Evolutionary conservation across 1,284 basidiomycete species (phyloP), one percentile per base, ranked within the genome.

Genomic region (Leccinum pachyderme): DNA sequence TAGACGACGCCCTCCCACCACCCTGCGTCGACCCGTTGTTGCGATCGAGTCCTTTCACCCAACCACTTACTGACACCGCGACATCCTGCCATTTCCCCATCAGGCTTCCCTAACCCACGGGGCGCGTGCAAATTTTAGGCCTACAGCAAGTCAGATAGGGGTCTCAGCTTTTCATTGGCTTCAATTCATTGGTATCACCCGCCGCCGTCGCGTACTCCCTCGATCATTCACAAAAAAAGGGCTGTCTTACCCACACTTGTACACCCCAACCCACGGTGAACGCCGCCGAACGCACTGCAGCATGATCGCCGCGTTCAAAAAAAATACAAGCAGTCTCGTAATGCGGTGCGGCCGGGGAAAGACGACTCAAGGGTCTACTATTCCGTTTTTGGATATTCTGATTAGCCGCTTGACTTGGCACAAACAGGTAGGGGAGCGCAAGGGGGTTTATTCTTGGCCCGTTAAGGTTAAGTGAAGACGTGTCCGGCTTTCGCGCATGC

Each of bases 101-200:
- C 15, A 12, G 25, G 15, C 7, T 24, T 32, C n/a, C 33, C 28
- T 12, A 9, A 41, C 49, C 44, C 44, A 47, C 49, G 50, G 47
- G 35, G 27, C 39, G 7, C 15, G 24, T 39, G 37, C 37, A 39
- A 39, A 6, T 18, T 39, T 39, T 7, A n/a, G 7, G 24, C 13
- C n/a, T 45, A 67, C 62, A 63, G 55, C 63, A 55, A 49, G 32
- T 25, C 33, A n/a, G 43, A 28, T 24, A 31, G 32, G 33, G 5
- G 18, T 33, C 18, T 31, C 8, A 25, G 37, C 18, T 6, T 12
- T 39, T 39, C 18, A 39, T 39, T 24, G 28, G 9, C 41, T 7
- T 22, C 18, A 2, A 18, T 29, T 28, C 27, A 47, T 41, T 24
- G 22, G 31, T 3, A 28, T 29, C 28, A 29, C 46, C 28, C 29